phyloP scores from a whole-genome alignment of 306 rosid genomes.

The Quercus parvula region DNA sequence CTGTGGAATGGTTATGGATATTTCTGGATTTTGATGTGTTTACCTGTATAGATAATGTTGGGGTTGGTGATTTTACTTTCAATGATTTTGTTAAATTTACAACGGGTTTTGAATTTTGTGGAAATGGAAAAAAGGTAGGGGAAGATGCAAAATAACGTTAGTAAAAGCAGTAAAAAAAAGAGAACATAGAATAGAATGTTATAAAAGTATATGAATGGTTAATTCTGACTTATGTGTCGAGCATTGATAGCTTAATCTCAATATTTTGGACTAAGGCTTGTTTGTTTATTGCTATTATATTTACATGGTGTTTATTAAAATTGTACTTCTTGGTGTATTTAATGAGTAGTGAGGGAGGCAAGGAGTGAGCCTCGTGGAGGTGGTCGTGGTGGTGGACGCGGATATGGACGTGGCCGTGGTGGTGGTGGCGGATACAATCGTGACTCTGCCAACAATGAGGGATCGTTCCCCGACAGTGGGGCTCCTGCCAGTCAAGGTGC shows the following conservation, averaged over 20 bases:
- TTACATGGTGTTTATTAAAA: background rate
- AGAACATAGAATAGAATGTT: too few species aligned
- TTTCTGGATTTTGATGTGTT: background rate
- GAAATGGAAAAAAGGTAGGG: too few species aligned
- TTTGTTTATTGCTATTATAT: background rate
- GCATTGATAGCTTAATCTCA: too few species aligned
- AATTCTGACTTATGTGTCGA: too few species aligned
- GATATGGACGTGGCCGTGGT: slow-evolving; percentile 36
- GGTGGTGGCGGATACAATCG: slow-evolving; percentile 35
- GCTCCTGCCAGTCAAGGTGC: slow-evolving; percentile 44
- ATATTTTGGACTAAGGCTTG: too few species aligned
- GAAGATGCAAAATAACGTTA: too few species aligned
- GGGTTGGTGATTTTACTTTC: background rate
- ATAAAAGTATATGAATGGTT: too few species aligned
- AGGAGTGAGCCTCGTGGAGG: slow-evolving; percentile 72
- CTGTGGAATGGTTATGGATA: background rate
- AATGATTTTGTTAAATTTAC: too few species aligned
- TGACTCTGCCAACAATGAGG: slow-evolving; percentile 46
- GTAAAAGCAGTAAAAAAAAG: too few species aligned
- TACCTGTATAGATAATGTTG: background rate
- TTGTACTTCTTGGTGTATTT: background rate
- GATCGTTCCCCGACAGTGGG: slow-evolving; percentile 33
- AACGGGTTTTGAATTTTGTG: too few species aligned
- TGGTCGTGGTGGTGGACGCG: slow-evolving; percentile 50
- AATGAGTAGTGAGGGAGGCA: slow-evolving; percentile 67